phyloP scores from a whole-genome alignment of 305 asterid species.

The Andrographis paniculata region DNA sequence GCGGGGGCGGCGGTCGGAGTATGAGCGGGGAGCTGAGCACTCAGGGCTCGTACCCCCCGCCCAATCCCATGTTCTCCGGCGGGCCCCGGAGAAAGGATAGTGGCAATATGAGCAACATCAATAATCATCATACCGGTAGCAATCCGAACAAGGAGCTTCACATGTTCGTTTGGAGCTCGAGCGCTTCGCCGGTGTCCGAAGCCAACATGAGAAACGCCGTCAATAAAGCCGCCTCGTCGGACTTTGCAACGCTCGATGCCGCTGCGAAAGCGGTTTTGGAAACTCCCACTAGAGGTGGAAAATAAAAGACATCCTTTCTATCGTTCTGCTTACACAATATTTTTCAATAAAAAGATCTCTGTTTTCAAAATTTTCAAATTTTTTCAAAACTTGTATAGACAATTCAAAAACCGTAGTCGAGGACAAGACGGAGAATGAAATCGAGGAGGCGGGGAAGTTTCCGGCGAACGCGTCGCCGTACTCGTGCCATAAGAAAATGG shows the following conservation, averaged over 20 bases:
- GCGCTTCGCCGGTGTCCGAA: slow-evolving; percentile 89
- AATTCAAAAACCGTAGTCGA: slow-evolving; percentile 26
- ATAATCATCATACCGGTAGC: background rate
- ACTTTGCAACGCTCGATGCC: slow-evolving; percentile 35
- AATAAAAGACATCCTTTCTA: background rate
- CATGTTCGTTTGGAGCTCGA: slow-evolving; percentile 96
- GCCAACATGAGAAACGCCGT: slow-evolving; percentile 53
- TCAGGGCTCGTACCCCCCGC: slow-evolving; percentile 63
- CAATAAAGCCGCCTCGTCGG: slow-evolving; percentile 37
- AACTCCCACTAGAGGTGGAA: slow-evolving; percentile 57
- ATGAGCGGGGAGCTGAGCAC: slow-evolving; percentile 63
- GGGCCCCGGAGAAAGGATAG: slow-evolving; percentile 51
- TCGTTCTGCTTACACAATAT: background rate
- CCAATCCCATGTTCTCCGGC: slow-evolving; percentile 68
- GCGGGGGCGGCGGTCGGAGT: slow-evolving; percentile 46
- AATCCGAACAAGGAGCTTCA: slow-evolving; percentile 66
- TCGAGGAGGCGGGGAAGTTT: slow-evolving; percentile 38
- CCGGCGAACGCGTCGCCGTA: slow-evolving; percentile 42
- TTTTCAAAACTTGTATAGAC: slow-evolving; percentile 41
- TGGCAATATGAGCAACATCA: slow-evolving; percentile 10
- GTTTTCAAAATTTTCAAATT: background rate
- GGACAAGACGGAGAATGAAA: slow-evolving; percentile 50
- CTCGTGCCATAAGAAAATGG: slow-evolving; percentile 48
- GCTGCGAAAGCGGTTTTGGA: slow-evolving; percentile 36
- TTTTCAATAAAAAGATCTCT: background rate